Evolutionary conservation across 2,329 filamentous ascomycete species (phyloP), one percentile per base, ranked within the genome.

Genomic region (Hypoxylon sp.): DNA sequence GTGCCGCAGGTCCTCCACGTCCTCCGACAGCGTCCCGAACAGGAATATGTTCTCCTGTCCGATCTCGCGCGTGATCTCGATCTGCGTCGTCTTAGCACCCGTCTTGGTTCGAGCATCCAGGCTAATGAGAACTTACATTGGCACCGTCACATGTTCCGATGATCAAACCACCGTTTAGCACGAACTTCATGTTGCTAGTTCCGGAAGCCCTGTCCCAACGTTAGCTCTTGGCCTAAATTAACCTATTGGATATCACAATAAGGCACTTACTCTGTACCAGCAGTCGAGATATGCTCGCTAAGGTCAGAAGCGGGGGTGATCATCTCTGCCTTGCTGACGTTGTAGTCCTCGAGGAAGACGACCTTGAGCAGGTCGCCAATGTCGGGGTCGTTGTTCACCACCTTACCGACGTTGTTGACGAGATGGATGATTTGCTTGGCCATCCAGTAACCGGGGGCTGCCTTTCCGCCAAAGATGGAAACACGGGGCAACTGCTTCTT

Each of bases 141-240:
- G 95, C 95, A 72, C 95, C 95, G 71, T 99, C 95, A 73, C 94
- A 97, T 17, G 95, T 99, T 68, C 95, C 95, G 68, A 99, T 99
- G 71, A 99, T 96, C 60, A 99, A 81, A 63, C 95, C 95, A 64
- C 95, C 95, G 70, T 98, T 99, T 70, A 99, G 83, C 11, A 97
- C 95, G 75, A 99, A 99, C 78, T 99, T 99, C 95, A 99, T 99
- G 85, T 99, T 99, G 71, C 91, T 96, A 10, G 92, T 97, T 62
- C 94, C 94, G 63, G 84, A 88, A 17, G 86, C 86, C 73, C 81
- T 84, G 45, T 51, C 17, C 2, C 24, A 1, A 18, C 5, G 37
- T 67, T 49, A 60, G 58, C 65, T 52, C 68, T 58, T 23, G 24
- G 49, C n/a, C 7, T 38, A 23, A 11, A 11, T 8, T 18, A 5